Evolutionary conservation across 208 protist species (phyloP), one percentile per base, ranked within the genome.

Genomic region (Crithidia sp.): DNA sequence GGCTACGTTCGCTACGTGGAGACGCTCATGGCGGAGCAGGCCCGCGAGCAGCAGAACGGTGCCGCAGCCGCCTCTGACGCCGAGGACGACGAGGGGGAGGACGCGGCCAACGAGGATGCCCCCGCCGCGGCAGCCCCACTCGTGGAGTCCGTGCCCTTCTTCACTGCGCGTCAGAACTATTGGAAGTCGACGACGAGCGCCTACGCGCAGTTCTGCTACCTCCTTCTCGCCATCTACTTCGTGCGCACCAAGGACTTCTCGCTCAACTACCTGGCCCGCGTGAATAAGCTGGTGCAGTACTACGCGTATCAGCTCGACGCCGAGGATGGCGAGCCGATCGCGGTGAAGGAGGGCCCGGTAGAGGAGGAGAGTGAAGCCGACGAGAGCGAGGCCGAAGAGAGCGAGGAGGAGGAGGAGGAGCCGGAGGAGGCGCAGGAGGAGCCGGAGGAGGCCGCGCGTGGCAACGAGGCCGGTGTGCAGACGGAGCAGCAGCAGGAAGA

Each of bases 221-320:
- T 84, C 5, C 76, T 87, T 2, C 56, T 87, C 8, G 71, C 75
- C 66, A 74, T 81, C 45, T 85, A 71, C 68, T 87, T 85, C 44
- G 66, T 83, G 44, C 78, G 79, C 47, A 76, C 72, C 7, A 71
- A 67, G 52, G 76, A 84, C 68, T 68, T 76, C 62, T 83, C 77
- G 45, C 72, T 81, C 28, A 87, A 87, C 71, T 82, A 87, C 76
- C 64, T 72, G 36, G 83, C 83, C 19, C 83, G 83, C 7, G 74
- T 87, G 19, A 63, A 75, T 61, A 82, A 80, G 72, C 67, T 87
- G 13, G 72, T 85, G 67, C 75, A 80, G 64, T 77, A 77, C 77
- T 86, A 74, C 66, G 47, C 70, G 28, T 77, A 69, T 40, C 70
- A 81, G 58, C 65, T 81, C 9, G 65, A 73, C 19, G 54, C 13